Evolutionary conservation across 495 filamentous ascomycete species (phyloP).

Genomic region (Hypoxylon trugodes): DNA sequence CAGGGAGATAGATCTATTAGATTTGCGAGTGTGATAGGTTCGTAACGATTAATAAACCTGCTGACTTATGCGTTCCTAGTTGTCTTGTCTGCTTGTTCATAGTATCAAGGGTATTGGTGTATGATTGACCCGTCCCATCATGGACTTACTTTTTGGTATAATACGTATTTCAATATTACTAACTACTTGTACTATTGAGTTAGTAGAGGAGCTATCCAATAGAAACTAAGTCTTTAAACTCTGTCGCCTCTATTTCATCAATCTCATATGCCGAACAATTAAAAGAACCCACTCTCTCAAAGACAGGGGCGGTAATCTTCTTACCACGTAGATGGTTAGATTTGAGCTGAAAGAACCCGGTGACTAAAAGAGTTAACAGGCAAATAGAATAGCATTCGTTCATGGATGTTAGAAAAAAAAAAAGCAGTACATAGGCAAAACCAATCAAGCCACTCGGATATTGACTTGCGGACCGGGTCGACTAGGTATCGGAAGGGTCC

Average conservation of each 20-base stretch:
- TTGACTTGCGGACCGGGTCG: slow-evolving; percentile 22
- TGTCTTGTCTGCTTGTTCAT: too few relatives aligned
- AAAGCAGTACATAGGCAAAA: not conserved
- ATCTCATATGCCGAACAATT: not conserved
- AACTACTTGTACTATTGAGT: too few relatives aligned
- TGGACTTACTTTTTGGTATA: too few relatives aligned
- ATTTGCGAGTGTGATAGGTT: not conserved
- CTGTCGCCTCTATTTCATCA: not conserved
- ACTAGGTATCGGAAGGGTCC: slow-evolving; percentile 23
- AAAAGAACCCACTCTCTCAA: not conserved
- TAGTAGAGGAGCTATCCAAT: too few relatives aligned
- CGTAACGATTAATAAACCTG: too few relatives aligned
- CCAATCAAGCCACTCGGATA: slow-evolving; percentile 20
- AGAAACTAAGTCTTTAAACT: not conserved
- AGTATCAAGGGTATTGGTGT: too few relatives aligned
- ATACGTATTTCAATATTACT: too few relatives aligned
- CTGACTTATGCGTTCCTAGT: too few relatives aligned
- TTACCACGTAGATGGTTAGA: not conserved
- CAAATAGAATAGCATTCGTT: too few relatives aligned
- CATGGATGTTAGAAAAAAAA: too few relatives aligned
- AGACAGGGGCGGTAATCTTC: not conserved
- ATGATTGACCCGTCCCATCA: too few relatives aligned
- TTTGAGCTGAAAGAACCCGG: not conserved
- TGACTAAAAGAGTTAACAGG: not conserved
- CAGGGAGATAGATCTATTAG: not conserved